Evolutionary conservation across 2,329 filamentous ascomycete species (phyloP), one percentile per base, ranked within the genome.

Genomic region (Arachnomyces sp.): DNA sequence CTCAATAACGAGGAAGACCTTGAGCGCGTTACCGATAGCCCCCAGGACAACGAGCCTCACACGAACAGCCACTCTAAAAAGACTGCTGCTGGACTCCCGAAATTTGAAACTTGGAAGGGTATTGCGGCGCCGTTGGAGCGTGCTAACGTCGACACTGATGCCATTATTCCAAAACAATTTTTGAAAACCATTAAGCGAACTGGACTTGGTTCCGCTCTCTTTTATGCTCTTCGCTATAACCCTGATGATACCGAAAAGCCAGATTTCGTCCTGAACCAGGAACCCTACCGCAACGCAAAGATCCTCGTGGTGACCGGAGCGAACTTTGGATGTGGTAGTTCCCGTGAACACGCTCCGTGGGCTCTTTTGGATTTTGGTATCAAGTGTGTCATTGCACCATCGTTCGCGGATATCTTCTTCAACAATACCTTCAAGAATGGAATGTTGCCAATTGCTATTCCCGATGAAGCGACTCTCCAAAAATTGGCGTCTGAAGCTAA

Each of bases 401-500:
- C 84, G 1, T 85, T 77, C 51, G 84, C 83, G 43, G 87, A 94
- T 58, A 98, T 98, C 64, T 95, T 95, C 79, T 93, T 90, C 78
- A 95, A 94, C 78, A 98, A 98, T 73, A 92, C 84, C n/a, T 96
- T 95, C 77, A 96, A 98, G 76, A 98, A 98, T 71, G 90, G 90
- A 70, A 96, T 96, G 92, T 72, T 96, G 48, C 89, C 90, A 35
- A 79, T 96, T 45, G 67, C 74, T 43, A 83, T 96, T 58, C 68
- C 74, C 25, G 79, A 90, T 61, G 66, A 78, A 49, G 70, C 66
- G 1, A 72, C 76, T 25, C 69, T 95, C 3, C 73, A 83, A 32
- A 73, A 72, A 46, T 80, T 96, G 48, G 81, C 84, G 29, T 77
- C 72, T 17, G 85, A 93, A 64, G 89, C 89, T 28, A 73, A 73